Conservation (phyloP, 1,139 yeast species). For the Pneumocystis wakefieldiae region DNA sequence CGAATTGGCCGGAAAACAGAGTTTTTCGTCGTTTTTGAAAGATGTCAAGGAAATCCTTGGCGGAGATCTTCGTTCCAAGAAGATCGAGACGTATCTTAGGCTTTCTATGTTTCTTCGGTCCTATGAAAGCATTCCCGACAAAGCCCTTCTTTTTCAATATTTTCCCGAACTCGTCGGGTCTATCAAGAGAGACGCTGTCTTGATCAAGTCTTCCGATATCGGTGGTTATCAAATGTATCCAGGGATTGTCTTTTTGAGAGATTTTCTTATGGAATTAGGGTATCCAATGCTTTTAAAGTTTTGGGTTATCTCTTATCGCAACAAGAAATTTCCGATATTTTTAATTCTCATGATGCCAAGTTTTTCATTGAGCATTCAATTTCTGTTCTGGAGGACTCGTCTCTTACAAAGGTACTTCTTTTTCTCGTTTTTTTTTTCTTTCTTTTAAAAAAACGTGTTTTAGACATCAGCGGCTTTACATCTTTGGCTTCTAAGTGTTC, state of each 20-base stretch:
- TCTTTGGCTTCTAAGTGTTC: slow-evolving; percentile 9
- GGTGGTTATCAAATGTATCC: background rate
- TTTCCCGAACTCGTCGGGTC: slow-evolving; percentile 8
- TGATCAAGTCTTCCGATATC: background rate
- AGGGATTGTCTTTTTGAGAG: slow-evolving; percentile 3
- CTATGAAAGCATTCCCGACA: slow-evolving; percentile 5
- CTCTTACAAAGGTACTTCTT: slow-evolving; percentile 10
- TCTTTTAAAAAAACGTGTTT: background rate
- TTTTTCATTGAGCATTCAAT: slow-evolving; percentile 12
- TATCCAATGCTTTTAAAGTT: slow-evolving; percentile 12
- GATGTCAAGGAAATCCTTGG: slow-evolving; percentile 1
- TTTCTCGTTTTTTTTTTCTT: background rate
- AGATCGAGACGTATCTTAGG: slow-evolving; percentile 7
- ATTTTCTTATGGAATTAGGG: slow-evolving; percentile 7
- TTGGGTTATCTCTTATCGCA: slow-evolving; percentile 12
- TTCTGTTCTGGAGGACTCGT: slow-evolving; percentile 9
- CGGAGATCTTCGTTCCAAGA: slow-evolving; percentile 3
- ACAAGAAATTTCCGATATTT: slow-evolving; percentile 7
- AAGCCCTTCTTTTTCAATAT: slow-evolving; percentile 3
- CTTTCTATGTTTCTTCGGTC: slow-evolving; percentile 5
- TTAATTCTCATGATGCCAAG: slow-evolving; percentile 10
- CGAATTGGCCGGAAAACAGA: background rate
- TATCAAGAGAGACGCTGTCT: slow-evolving; percentile 13
- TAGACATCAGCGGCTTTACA: slow-evolving; percentile 3
- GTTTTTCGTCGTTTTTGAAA: slow-evolving; percentile 1